A percentile compares a stretch with the other conserved stretches of the same genome.
These are phyloP conservation scores for Domatiomyces globalis DNA, from an alignment of 2,329 filamentous ascomycete genomes.

Conservation along the genomic window DNA sequence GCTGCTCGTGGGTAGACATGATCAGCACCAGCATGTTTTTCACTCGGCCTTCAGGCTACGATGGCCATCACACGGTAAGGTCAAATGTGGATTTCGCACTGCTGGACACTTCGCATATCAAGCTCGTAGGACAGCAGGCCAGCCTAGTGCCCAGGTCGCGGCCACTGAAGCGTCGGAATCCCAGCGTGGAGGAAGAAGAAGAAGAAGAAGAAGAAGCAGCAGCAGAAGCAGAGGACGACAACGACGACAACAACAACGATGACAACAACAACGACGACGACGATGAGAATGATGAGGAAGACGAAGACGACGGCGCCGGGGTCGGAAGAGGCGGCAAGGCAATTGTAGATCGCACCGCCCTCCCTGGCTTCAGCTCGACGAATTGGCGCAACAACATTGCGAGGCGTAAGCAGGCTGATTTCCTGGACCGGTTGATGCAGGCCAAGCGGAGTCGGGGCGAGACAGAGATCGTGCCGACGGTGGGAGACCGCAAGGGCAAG, in stretches of 20 bases:
- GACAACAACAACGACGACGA: slow-evolving; percentile 1
- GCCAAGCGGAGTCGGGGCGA: slow-evolving; percentile 53
- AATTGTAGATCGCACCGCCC: background rate
- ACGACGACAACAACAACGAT: background rate
- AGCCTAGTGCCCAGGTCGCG: slow-evolving; percentile 27
- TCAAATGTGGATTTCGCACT: slow-evolving; percentile 48
- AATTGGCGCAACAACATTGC: slow-evolving; percentile 19
- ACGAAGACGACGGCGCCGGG: background rate
- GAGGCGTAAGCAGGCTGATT: slow-evolving; percentile 35
- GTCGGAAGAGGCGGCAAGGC: background rate
- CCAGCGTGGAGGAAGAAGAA: background rate
- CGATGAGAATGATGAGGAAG: background rate
- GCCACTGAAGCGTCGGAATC: background rate
- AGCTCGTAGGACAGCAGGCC: slow-evolving; percentile 54
- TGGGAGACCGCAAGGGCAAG: background rate
- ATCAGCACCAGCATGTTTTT: slow-evolving; percentile 77
- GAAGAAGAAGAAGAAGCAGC: slow-evolving; percentile 1
- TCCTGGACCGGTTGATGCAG: slow-evolving; percentile 51
- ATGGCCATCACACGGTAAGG: slow-evolving; percentile 25
- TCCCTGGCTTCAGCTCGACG: slow-evolving; percentile 7
- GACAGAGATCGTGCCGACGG: slow-evolving; percentile 47
- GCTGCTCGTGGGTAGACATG: slow-evolving; percentile 66
- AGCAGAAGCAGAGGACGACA: background rate
- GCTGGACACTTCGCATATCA: slow-evolving; percentile 54
- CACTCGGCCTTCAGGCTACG: slow-evolving; percentile 31